Evolutionary conservation across 768 basidiomycete genomes (phyloP), one percentile per base, ranked within the genome.

Genomic region (Mycena chlorophos): DNA sequence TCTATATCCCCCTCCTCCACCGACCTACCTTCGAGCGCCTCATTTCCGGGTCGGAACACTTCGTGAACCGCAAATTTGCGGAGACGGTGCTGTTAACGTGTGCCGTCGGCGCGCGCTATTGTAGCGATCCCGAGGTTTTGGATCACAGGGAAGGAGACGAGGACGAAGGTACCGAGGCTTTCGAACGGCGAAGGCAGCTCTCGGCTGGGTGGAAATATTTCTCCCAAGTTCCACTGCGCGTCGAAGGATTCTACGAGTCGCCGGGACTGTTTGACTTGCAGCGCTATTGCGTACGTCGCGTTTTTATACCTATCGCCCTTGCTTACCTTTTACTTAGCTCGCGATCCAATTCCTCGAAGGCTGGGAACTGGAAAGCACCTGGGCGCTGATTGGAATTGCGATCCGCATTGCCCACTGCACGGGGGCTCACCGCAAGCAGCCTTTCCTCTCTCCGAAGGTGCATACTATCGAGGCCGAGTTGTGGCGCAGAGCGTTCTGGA

Each of bases 401-500:
- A 69, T 84, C 20, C 76, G 81, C 10, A 63, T 75, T 0, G 77
- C 77, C 0, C 75, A 82, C 60, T 82, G 83, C 50, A 74, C 81
- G 4, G 70, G 82, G 12, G 78, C 78, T 2, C 82, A 83, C 53
- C 67, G 77, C 8, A 14, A 20, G 8, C 40, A 42, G 20, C 13
- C 40, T 4, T 63, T 5, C 46, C 13, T 12, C 16, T 10, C n/a
- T 10, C 34, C 10, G 13, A 10, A 19, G 43, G 10, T 16, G 37
- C 28, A 20, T 20, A 51, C 49, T 16, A 12, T 34, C 29, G 49
- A 51, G 49, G 28, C 26, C 6, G 49, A 51, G 22, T 29, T 54
- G 25, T 30, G 30, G 39, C 26, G 13, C 12, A 6, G 25, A 16
- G 37, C 34, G 28, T 4, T 54, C 12, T 47, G 40, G 40, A 42